Evolutionary conservation across 305 asterid species (phyloP).

Genomic region (Solanum aculeatissimum): DNA sequence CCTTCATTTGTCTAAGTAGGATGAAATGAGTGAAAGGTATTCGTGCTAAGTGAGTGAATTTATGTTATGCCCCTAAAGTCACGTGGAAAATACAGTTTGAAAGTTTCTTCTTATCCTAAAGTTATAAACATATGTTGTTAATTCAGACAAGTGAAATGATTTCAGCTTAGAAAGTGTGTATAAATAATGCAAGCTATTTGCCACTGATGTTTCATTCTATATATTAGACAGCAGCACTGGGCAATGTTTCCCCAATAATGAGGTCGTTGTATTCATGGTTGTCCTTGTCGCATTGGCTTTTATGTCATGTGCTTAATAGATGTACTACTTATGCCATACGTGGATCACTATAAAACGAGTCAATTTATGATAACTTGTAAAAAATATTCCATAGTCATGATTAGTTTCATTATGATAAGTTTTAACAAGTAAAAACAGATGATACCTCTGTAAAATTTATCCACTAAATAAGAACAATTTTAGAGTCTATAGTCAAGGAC

Average conservation of each 20-base stretch:
- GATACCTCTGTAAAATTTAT: neutral
- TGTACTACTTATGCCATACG: neutral
- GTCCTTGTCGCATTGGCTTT: neutral
- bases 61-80: neutral
- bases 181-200: neutral
- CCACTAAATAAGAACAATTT: neutral
- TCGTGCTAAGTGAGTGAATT: neutral
- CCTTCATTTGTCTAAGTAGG: neutral
- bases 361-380: neutral
- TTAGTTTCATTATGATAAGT: neutral
- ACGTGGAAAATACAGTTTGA: neutral
- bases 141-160: neutral
- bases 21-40: neutral
- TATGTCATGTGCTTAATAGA: neutral
- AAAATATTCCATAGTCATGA: neutral
- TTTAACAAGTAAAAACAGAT: neutral
- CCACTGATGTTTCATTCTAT: neutral
- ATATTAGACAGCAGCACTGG: neutral
- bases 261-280: neutral
- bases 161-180: neutral
- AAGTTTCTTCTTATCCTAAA: neutral
- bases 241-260: neutral
- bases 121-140: neutral
- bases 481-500: no score
- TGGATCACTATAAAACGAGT: neutral